Evolutionary conservation across 768 basidiomycete species (phyloP), one percentile per base, ranked within the genome.

Genomic region (Holtermannia corniformis): DNA sequence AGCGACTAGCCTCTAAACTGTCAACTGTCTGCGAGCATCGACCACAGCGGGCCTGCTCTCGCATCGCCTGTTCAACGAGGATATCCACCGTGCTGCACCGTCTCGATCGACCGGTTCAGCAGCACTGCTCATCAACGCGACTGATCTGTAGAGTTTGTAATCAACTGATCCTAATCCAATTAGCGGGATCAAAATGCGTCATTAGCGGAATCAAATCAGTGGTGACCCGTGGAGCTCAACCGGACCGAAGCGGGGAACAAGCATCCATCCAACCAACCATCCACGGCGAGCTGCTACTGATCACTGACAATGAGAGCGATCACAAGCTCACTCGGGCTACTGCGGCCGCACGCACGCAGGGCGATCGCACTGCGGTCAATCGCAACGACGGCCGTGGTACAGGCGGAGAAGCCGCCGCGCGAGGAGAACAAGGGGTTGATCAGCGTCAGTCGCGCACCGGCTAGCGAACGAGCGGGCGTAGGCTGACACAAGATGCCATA

Each of bases 401-500:
- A n/a, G n/a, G 45, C 23, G 12, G 23, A n/a, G 13, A 13, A 22
- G 20, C 20, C 23, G 23, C n/a, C n/a, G n/a, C n/a, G 7, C 4
- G 45, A 46, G 25, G 45, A 46, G 45, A 46, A 25, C 32, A 37
- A 37, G 32, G 32, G 48, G 24, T 22, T 47, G 48, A 19, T 51
- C 25, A 22, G 19, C 47, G 26, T 23, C n/a, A 27, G 27, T 45
- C 23, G 37, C 28, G 22, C n/a, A 44, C 47, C 13, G 54, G 91
- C n/a, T n/a, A n/a, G n/a, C n/a, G 32, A 37, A 37, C 16, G 32
- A 7, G 32, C 10, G 16, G 32, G 32, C 16, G n/a, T n/a, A n/a
- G n/a, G 89, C 81, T 85, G 19, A 70, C 16, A 16, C n/a, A n/a
- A n/a, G n/a, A 7, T 37, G 7, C 32, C 10, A 37, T 37, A 68